Evolutionary conservation across 345 rosid genomes (phyloP), one percentile per base, ranked within the genome.

Genomic region (Salix purpurea): DNA sequence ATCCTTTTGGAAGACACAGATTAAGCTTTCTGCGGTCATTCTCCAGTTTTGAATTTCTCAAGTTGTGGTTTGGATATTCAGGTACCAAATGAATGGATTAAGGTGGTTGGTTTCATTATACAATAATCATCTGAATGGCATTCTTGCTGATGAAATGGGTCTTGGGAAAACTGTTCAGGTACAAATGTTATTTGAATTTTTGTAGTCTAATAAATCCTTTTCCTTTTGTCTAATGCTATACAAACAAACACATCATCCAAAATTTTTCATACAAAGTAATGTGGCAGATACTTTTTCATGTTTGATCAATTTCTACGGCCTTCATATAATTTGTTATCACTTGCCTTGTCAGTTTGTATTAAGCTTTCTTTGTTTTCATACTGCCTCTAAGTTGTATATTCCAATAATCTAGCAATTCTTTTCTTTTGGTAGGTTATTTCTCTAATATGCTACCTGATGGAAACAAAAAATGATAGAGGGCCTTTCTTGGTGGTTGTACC

Each of bases 111-210:
- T 94, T 79, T 94, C 98, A 52, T 81, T 94, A 50, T 91, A 94
- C 85, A 91, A 92, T 80, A 94, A 92, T 81, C 92, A 94, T 84
- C 83, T 94, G 75, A 94, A 94, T 85, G 98, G 97, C 36, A 94
- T 94, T 75, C 91, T 94, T 72, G 98, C 98, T 82, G 98, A 94
- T 89, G 98, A 94, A 85, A 94, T 94, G 98, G 98, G 98, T 74
- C 94, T 94, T 61, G 98, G 98, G 40, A 94, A 94, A 92, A 94
- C 98, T 74, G 98, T 94, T 78, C 98, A 94, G 97, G 97, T 88
- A 79, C 66, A 76, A 42, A 3, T 46, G 75, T 52, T 34, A 39
- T 72, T 28, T 78, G 48, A 67, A 74, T 37, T 58, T 6, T 77
- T 67, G 30, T 65, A 28, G 50, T 77, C 28, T 32, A n/a, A 68